Conservation (phyloP, 2,329 filamentous ascomycete species). For the Chrysosporium queenslandicum region DNA sequence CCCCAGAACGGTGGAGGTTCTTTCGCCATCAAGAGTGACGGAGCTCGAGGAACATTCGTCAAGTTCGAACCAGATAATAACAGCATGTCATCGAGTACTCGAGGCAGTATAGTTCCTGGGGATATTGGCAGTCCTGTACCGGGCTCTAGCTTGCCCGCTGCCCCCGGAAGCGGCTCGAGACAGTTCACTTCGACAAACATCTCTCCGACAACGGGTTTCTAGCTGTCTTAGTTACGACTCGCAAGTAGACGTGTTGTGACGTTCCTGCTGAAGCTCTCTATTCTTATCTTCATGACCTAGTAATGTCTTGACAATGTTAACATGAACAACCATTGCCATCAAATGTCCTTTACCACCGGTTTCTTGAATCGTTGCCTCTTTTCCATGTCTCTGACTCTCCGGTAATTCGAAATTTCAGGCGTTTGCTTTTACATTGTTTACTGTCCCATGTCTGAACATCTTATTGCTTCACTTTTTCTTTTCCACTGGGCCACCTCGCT, state of each 20-base stretch:
- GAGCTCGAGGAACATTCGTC: conserved; percentile 31
- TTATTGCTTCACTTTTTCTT: not conserved
- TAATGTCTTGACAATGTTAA: conserved; percentile 11
- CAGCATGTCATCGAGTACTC: conserved; percentile 35
- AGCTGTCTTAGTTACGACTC: too few species aligned
- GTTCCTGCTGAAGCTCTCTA: not conserved
- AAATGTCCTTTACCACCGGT: not conserved
- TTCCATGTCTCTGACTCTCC: conserved; percentile 3
- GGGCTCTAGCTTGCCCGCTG: conserved; percentile 34
- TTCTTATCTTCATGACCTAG: conserved; percentile 3
- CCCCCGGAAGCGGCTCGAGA: conserved; percentile 31
- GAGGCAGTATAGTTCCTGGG: conserved; percentile 44
- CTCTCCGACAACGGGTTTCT: conserved; percentile 31
- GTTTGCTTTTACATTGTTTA: conserved; percentile 15
- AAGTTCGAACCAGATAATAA: conserved; percentile 46
- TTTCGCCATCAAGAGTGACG: conserved; percentile 58
- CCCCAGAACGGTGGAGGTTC: conserved; percentile 78
- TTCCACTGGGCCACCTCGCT: not conserved
- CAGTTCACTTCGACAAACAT: conserved; percentile 25
- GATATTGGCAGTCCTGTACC: conserved; percentile 60
- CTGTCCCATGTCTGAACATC: not conserved
- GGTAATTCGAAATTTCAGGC: conserved; percentile 17
- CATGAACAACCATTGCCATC: not conserved
- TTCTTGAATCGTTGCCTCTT: conserved; percentile 7
- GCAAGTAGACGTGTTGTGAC: too few species aligned